Evolutionary conservation across 2,329 filamentous ascomycete species (phyloP), one percentile per base, ranked within the genome.

Genomic region (Beauveria caledonica): DNA sequence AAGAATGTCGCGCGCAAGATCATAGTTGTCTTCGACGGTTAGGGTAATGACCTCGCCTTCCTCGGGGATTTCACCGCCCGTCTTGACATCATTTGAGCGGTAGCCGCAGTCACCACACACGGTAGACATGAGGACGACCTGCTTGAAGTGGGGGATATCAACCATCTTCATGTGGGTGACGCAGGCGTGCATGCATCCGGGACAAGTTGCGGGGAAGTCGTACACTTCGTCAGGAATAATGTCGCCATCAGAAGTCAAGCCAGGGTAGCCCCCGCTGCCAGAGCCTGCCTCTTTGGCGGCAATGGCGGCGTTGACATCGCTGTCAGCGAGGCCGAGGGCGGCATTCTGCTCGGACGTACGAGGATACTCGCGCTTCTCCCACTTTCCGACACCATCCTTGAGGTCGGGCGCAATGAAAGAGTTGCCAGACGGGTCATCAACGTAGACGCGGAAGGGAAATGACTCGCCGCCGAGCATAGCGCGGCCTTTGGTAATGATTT

Each of bases 121-220:
- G 2, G 93, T 97, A 67, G 87, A 92, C 90, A 96, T 97, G 68
- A 99, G 81, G 45, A 97, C 87, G 3, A 99, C 94, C 71, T 97
- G 90, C 77, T 97, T 96, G 79, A 99, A 99, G 76, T 96, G 89
- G 1, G 94, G 94, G 64, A 99, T 97, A 69, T 96, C 91, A 61
- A 97, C 91, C 87, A 96, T 96, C 79, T 97, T 96, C 91, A 97
- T 97, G 74, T 96, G 92, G 10, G 95, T 96, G 4, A 86, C 86
- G 76, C 92, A 97, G 5, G 85, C 78, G 74, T 89, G 89, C 69
- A 87, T 86, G 79, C 94, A 99, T 63, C 90, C 93, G 0, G 94
- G 94, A 73, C 94, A 99, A 61, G 86, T 89, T 7, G 92, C 88
- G 3, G 93, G 93, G 76, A 99, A 94, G 62, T 86, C 87, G 78